Base-by-base conservation (phyloP, 768 basidiomycete genomes). In the Panaeolus papilionaceus region DNA sequence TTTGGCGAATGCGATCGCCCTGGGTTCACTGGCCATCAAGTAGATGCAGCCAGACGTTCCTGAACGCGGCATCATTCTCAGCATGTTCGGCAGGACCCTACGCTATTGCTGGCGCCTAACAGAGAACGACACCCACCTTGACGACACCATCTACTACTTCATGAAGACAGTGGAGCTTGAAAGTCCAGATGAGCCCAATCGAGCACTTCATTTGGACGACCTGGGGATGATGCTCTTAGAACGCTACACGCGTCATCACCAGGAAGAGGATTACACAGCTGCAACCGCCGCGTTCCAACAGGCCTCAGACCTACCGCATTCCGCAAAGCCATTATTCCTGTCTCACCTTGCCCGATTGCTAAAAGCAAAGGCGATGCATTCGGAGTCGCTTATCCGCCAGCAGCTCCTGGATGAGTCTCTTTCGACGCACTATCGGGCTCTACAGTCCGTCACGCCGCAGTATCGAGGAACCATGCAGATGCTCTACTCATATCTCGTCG, bases 11-110 rank as follows among this genome's bases (percentile, higher is more conserved):
- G 44, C 68, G 2, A 64, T 69, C 11, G 63, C 63, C 23, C 58
- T 66, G n/a, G 66, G 66, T n/a, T 64, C 66, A 18, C 26, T 70
- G 3, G 68, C 69, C 9, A 20, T 71, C 62, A 71, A 71, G 51
- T 67, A 66, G 42, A 37, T 66, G 16, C 61, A 65, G 14, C 42
- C n/a, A 68, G 72, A 66, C 70, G 70, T 68, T 72, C 76, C 66
- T 18, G 67, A 65, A 61, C 61, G 63, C 18, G 66, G 67, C 44
- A 64, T 69, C 18, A 61, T 70, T 18, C 39, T 72, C 63, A 68
- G 66, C 49, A 66, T 66, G 62, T 69, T 70, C 47, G 71, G 63
- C 12, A 65, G 68, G 23, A 66, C 66, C 20, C 61, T 70, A 23
- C 62, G 62, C 37, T 38, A 63, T 39, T 39, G 65, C 3, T 71